phyloP scores from a whole-genome alignment of 2,329 filamentous ascomycete species.

The Fusarium concolor region DNA sequence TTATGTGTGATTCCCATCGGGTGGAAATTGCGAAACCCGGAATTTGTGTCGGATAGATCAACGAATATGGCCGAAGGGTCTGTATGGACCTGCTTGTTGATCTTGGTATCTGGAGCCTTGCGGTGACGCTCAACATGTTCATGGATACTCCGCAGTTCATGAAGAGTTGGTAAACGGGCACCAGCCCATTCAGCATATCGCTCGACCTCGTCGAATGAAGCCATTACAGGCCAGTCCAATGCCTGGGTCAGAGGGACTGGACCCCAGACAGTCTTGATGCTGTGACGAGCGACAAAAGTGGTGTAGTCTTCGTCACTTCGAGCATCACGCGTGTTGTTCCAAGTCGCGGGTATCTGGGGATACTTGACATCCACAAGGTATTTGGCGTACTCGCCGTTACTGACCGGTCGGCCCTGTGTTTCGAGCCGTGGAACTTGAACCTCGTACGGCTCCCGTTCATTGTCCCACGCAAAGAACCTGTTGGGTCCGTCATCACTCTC shows the following conservation, averaged over 20 bases:
- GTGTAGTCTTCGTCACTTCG: background rate
- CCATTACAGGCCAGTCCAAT: conserved; percentile 25
- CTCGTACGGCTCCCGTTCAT: conserved; percentile 29
- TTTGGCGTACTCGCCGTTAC: conserved; percentile 22
- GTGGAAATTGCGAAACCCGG: conserved; percentile 24
- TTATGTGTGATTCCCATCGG: conserved; percentile 15
- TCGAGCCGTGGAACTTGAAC: background rate
- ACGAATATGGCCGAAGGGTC: conserved; percentile 7
- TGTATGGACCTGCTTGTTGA: conserved; percentile 12
- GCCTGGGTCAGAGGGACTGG: conserved; percentile 7
- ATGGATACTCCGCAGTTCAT: conserved; percentile 30
- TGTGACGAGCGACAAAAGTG: conserved; percentile 8
- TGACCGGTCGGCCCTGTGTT: conserved; percentile 22
- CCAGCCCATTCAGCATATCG: conserved; percentile 16
- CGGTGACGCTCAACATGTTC: conserved; percentile 5
- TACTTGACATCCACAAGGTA: background rate
- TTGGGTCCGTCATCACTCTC: conserved; percentile 11
- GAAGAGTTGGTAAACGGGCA: conserved; percentile 25
- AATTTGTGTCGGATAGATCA: conserved; percentile 13
- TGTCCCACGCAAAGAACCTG: conserved; percentile 36
- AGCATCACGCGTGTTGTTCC: background rate
- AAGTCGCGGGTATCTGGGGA: background rate
- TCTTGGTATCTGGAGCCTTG: conserved; percentile 1
- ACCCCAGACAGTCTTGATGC: conserved; percentile 25
- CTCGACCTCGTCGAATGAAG: conserved; percentile 29